Percentiles rank a stretch among this genome's conserved stretches.
Evolutionary conservation across 306 rosid genomes (phyloP).

Genomic region (Ceratonia siliqua): DNA sequence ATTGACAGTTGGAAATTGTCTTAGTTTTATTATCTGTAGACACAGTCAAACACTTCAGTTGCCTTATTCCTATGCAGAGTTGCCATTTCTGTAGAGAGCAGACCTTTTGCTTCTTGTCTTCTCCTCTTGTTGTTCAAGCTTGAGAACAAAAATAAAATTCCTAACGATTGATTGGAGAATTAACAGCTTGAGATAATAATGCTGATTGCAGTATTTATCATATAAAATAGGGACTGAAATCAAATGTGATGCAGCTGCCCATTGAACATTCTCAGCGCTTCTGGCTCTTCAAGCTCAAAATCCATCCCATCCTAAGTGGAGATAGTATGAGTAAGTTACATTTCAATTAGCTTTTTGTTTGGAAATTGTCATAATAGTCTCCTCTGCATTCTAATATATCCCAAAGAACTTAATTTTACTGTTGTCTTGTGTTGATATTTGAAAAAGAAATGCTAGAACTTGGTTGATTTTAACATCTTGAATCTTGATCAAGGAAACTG

Average conservation of each 20-base stretch:
- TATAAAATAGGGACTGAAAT: not conserved
- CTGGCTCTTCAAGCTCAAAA: not conserved
- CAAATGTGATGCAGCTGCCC: not conserved
- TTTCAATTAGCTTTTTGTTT: not conserved
- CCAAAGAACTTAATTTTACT: not conserved
- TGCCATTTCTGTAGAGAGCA: not conserved
- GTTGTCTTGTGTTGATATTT: not conserved
- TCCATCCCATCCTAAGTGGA: not conserved
- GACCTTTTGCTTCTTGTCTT: not conserved
- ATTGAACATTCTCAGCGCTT: not conserved
- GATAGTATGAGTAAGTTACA: not conserved
- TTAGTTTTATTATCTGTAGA: not conserved
- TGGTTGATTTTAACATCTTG: not conserved
- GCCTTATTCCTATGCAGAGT: constrained; percentile 7
- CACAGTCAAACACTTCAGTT: not conserved
- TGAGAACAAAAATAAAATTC: not conserved
- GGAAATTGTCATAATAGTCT: not conserved
- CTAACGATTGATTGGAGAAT: no score
- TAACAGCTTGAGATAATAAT: not conserved
- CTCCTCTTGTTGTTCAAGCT: not conserved
- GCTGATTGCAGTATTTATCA: not conserved
- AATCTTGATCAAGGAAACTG: not conserved
- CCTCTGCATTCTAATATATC: not conserved
- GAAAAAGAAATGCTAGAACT: not conserved
- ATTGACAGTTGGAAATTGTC: not conserved